Base-by-base conservation (phyloP, 2,329 filamentous ascomycete genomes). In the Didymella glomerata region DNA sequence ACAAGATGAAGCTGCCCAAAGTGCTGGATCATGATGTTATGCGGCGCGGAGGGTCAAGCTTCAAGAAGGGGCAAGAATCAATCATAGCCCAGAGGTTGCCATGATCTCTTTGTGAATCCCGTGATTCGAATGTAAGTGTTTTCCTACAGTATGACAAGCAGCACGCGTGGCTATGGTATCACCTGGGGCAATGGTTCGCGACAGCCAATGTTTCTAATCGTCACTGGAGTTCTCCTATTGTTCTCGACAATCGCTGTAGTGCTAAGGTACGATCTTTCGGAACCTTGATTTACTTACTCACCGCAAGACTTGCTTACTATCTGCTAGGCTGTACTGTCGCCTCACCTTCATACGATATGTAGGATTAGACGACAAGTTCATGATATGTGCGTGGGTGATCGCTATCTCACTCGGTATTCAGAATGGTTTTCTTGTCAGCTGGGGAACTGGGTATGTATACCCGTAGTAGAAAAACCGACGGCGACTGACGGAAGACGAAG, bases 131-230 rank as follows among this genome's bases (percentile, higher is more conserved):
- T 32, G 30, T 45, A 13, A 45, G 42, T 45, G 25, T 28, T 28
- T 45, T 45, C 42, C 42, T 45, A 28, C 24, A 30, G 42, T 45
- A 45, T 45, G 42, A 45, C 42, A 45, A 45, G 42, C 42, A 45
- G 42, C 42, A 45, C 42, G 42, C 24, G 24, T 45, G 42, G 25
- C 24, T 45, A 45, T 45, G 42, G 42, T 45, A 61, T 67, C 47
- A 65, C 64, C 18, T 58, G 56, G 47, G 34, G 51, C 8, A 62
- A 68, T 54, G 54, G 59, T 16, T 67, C 66, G 10, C 56, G 66
- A n/a, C 66, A 68, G 30, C 64, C 64, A 2, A 64, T 67, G 59
- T 67, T 68, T 27, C 42, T 68, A n/a, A 57, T 59, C 11, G 50
- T 51, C 3, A 61, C 62, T 48, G 62, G 59, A 8, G 18, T 52